Percentiles rank a stretch among this genome's conserved stretches.
These are phyloP conservation scores for Cryptococcus sp. DNA, from an alignment of 1,284 basidiomycete genomes.

Conservation along the genomic window DNA sequence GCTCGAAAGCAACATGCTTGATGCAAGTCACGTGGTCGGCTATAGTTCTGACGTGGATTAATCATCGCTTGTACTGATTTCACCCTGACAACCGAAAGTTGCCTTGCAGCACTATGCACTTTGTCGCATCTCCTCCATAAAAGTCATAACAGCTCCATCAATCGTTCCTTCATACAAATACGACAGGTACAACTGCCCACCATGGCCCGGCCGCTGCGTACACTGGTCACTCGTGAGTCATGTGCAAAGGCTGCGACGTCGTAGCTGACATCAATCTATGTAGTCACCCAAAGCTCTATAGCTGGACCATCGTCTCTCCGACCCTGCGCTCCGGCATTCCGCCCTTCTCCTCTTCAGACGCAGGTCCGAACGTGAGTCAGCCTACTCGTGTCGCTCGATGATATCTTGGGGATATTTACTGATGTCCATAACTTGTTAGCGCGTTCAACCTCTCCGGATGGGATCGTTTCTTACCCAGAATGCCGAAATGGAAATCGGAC, in stretches of 20 bases:
- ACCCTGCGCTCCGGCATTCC: conserved; percentile 5
- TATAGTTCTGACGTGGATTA: too few species aligned
- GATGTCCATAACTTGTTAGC: background rate
- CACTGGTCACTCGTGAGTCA: conserved; percentile 16
- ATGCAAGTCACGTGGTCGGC: too few species aligned
- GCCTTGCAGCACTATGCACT: background rate
- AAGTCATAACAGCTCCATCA: background rate
- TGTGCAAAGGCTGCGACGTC: background rate
- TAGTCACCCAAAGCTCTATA: conserved; percentile 21
- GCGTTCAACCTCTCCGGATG: conserved; percentile 20
- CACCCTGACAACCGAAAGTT: background rate
- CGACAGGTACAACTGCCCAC: background rate
- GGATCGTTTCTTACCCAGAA: conserved; percentile 14
- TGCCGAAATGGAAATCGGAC: conserved; percentile 8
- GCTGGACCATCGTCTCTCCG: conserved; percentile 22
- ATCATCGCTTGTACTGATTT: too few species aligned
- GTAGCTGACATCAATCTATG: background rate
- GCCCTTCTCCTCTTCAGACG: conserved; percentile 1
- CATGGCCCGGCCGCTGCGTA: conserved; percentile 24
- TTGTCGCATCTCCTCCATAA: background rate
- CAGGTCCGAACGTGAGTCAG: conserved; percentile 19
- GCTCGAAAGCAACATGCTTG: too few species aligned
- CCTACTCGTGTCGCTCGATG: background rate
- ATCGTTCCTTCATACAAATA: background rate
- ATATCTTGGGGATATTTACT: background rate